A percentile compares a stretch with the other conserved stretches of the same genome.
Conservation (phyloP, 257 asterid species). For the Gentiana dahurica region DNA sequence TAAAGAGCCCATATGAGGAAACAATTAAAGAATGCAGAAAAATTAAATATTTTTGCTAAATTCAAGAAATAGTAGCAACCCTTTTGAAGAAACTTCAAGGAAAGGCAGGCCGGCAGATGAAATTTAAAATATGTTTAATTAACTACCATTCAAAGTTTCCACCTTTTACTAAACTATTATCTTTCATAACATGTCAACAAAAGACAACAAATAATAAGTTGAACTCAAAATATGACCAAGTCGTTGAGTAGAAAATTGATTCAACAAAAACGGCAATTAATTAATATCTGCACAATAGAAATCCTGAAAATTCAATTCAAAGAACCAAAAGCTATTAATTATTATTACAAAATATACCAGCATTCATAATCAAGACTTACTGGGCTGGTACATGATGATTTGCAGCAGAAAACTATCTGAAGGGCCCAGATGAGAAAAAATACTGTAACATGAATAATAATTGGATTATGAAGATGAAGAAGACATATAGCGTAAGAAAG, state of each 20-base stretch:
- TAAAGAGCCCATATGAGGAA: slow-evolving; percentile 9
- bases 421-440: background rate
- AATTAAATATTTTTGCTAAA: slow-evolving; percentile 7
- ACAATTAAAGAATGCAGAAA: slow-evolving; percentile 2
- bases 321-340: no score
- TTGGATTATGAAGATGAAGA: background rate
- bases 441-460: no score
- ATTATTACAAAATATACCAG: background rate
- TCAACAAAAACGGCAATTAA: no score
- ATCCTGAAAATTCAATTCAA: background rate
- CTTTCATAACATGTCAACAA: background rate
- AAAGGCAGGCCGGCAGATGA: slow-evolving; percentile 1
- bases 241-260: slow-evolving; percentile 19
- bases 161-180: slow-evolving; percentile 4
- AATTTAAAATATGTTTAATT: slow-evolving; percentile 5
- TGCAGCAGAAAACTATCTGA: slow-evolving; percentile 16
- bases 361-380: slow-evolving; percentile 23
- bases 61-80: background rate
- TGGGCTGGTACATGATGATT: slow-evolving; percentile 17
- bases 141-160: slow-evolving; percentile 20
- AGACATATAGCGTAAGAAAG: background rate
- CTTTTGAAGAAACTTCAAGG: slow-evolving; percentile 9
- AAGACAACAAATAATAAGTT: slow-evolving; percentile 2
- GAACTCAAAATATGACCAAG: slow-evolving; percentile 17
- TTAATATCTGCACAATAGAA: slow-evolving; percentile 10